These are phyloP conservation scores for Aureobasidium mangrovei DNA, from an alignment of 2,329 filamentous ascomycete species.

Conservation along the genomic window DNA sequence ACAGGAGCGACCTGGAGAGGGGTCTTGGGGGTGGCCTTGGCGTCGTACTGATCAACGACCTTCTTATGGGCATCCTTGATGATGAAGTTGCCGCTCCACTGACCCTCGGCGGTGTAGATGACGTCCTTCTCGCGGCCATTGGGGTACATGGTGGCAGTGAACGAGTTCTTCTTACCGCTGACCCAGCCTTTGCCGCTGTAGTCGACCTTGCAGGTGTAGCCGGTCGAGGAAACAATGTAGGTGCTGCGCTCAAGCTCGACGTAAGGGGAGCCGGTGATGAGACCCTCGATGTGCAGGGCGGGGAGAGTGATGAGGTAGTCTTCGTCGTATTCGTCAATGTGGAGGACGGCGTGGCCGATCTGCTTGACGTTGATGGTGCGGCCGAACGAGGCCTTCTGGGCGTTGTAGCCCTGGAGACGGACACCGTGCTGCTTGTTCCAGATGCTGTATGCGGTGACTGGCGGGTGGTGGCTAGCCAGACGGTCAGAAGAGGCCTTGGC, in stretches of 20 bases:
- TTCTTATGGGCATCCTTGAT: slow-evolving; percentile 58
- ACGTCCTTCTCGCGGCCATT: slow-evolving; percentile 61
- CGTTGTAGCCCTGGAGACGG: slow-evolving; percentile 73
- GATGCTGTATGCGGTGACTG: slow-evolving; percentile 89
- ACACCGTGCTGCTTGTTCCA: slow-evolving; percentile 78
- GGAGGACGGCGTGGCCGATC: slow-evolving; percentile 70
- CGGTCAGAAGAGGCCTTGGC: not conserved
- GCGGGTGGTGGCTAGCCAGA: slow-evolving; percentile 65
- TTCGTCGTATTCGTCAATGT: slow-evolving; percentile 58
- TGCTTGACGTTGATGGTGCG: slow-evolving; percentile 84
- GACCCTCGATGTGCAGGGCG: slow-evolving; percentile 82
- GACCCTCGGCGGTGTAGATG: slow-evolving; percentile 74
- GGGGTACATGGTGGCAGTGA: slow-evolving; percentile 66
- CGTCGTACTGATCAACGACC: slow-evolving; percentile 38
- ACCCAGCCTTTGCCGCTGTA: slow-evolving; percentile 93
- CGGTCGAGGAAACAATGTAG: slow-evolving; percentile 77
- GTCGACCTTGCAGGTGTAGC: slow-evolving; percentile 82
- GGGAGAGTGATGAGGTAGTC: slow-evolving; percentile 88
- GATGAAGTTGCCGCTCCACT: slow-evolving; percentile 79
- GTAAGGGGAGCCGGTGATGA: slow-evolving; percentile 79
- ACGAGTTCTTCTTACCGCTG: slow-evolving; percentile 89
- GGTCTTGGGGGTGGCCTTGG: slow-evolving; percentile 45
- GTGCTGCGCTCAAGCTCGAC: slow-evolving; percentile 81
- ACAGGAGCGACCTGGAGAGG: slow-evolving; percentile 63
- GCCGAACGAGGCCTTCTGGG: slow-evolving; percentile 90